Evolutionary conservation across 2,329 filamentous ascomycete species (phyloP).

Genomic region (Colletotrichum phormii): DNA sequence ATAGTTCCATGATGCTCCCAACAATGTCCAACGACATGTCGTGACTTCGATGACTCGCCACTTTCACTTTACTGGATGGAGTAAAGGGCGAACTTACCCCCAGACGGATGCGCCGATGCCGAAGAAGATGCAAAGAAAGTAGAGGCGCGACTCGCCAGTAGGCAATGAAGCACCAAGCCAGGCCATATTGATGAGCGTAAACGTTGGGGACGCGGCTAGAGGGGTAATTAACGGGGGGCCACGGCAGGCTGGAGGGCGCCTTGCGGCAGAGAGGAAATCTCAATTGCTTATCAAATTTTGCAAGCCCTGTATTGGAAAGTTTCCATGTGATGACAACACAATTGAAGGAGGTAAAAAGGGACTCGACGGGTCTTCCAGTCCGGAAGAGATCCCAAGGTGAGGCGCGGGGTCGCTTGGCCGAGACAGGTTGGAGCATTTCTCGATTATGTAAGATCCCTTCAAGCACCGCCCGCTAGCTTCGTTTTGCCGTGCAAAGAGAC

Average conservation of each 20-base stretch:
- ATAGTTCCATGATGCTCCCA: neutral
- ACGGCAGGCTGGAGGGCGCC: neutral
- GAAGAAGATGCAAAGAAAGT: constrained; percentile 62
- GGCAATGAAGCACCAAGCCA: neutral
- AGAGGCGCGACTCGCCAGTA: constrained; percentile 52
- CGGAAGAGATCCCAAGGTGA: neutral
- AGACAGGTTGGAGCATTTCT: neutral
- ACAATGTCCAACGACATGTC: neutral
- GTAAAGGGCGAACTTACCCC: constrained; percentile 53
- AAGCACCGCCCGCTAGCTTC: neutral
- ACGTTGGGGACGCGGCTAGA: neutral
- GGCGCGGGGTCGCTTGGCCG: constrained; percentile 4
- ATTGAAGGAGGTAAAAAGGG: neutral
- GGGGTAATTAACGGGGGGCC: neutral
- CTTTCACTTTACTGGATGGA: neutral
- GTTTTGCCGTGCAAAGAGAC: neutral
- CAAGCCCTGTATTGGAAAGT: neutral
- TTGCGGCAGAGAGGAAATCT: neutral
- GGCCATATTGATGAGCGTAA: constrained; percentile 39
- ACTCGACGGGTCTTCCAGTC: neutral
- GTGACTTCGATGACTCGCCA: neutral
- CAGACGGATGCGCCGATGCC: constrained; percentile 67
- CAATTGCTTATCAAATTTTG: neutral
- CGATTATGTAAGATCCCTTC: constrained; percentile 6
- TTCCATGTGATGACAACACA: neutral